Base-by-base conservation (phyloP, 225 moss, liverwort and hornwort species). In the Thuidium tamariscinum region DNA sequence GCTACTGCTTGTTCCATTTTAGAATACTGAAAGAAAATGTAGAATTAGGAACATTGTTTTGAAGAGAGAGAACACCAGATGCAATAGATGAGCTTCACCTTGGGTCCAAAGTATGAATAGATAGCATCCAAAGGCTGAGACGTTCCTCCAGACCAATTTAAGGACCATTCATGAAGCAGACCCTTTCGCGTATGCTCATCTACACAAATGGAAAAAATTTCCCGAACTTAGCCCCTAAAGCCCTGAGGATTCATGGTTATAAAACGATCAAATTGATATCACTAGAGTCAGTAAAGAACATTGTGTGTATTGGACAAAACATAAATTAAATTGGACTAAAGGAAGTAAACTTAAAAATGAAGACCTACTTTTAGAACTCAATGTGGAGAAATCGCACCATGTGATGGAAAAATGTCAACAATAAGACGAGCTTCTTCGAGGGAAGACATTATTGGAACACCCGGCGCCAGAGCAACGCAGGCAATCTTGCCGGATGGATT, bases 131-230 rank as follows among this genome's bases (percentile, higher is more conserved):
- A 76, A 62, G 92, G 92, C 66, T 92, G 92, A 74, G 91, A 91
- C 86, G 92, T 89, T 89, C 92, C 91, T 88, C 92, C 91, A 88
- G 81, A 86, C 92, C 91, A 92, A 39, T 91, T 92, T 67, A 86
- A 66, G 79, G 92, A 92, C 92, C 92, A 92, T 62, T 73, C 9
- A 84, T 89, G 84, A 30, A 92, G 86, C 62, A 92, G 82, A 72
- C 69, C 86, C 82, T 91, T 92, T 56, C 92, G 87, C 36, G 71
- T 74, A 61, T 88, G 84, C 86, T 92, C 89, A 74, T 88, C 91
- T 92, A 74, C 54, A 44, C 63, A 85, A 37, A 39, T 54, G 29
- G 80, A 44, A 56, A 70, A 80, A 64, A 70, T 17, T 54, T 68
- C n/a, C 49, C 49, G 62, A 37, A 62, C n/a, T 62, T 49, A 74